These are phyloP conservation scores for Cutaneotrichosporon sp. DNA, from an alignment of 1,284 basidiomycete genomes.

Conservation along the genomic window DNA sequence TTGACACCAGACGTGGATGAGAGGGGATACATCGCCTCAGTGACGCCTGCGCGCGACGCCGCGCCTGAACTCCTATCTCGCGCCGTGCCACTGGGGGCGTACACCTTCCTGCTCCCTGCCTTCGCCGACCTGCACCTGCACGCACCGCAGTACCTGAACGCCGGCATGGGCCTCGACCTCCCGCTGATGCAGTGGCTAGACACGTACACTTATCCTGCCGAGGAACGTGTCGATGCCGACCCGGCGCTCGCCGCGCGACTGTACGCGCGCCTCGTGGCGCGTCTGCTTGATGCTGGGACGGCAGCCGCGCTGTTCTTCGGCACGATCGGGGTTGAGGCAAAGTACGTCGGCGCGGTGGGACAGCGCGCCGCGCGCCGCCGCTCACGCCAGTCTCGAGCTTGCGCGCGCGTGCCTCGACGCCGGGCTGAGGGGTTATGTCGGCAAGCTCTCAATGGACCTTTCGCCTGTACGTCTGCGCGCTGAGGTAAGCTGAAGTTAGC, in stretches of 20 bases:
- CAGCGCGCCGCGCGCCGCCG: too few relatives aligned
- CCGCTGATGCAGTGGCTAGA: constrained; percentile 78
- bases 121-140: constrained; percentile 79
- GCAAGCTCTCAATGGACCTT: constrained; percentile 71
- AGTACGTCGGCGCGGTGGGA: constrained; percentile 52
- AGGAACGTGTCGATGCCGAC: constrained; percentile 64
- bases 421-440: constrained; percentile 80
- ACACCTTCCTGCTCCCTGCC: constrained; percentile 65
- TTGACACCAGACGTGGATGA: constrained; percentile 52
- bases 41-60: not conserved
- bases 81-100: constrained; percentile 24
- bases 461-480: constrained; percentile 73
- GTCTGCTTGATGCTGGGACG: constrained; percentile 66
- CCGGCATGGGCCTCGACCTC: constrained; percentile 74
- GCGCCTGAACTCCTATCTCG: constrained; percentile 40
- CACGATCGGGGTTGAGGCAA: constrained; percentile 70
- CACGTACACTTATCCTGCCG: constrained; percentile 69
- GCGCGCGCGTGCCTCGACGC: constrained; percentile 62
- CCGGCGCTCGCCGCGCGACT: constrained; percentile 58
- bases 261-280: constrained; percentile 59
- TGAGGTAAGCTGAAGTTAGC: constrained; percentile 53
- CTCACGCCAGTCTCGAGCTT: not conserved
- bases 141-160: constrained; percentile 78
- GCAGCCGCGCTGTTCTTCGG: constrained; percentile 71
- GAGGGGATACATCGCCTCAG: constrained; percentile 56